Conservation (phyloP, 1,139 yeast species). For the Maudiozyma humilis region DNA sequence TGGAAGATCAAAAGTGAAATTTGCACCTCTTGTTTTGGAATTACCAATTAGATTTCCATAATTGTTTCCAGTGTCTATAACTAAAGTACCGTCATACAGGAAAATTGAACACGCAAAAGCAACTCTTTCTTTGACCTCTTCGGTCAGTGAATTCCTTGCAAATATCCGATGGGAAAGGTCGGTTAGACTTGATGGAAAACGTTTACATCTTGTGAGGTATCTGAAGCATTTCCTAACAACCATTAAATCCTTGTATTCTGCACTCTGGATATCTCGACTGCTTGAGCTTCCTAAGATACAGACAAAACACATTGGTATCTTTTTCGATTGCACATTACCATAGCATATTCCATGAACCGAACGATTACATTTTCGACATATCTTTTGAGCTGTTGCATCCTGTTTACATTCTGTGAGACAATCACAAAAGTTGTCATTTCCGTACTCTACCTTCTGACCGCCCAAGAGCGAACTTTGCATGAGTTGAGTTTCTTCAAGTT, state of each 20-base stretch:
- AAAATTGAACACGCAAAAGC: slow-evolving; percentile 20
- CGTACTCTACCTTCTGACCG: slow-evolving; percentile 2
- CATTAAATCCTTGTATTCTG: slow-evolving; percentile 23
- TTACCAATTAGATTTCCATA: slow-evolving; percentile 1
- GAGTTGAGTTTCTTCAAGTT: slow-evolving; percentile 29
- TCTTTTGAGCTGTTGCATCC: slow-evolving; percentile 10
- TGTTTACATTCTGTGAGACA: slow-evolving; percentile 23
- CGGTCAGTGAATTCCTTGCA: slow-evolving; percentile 9
- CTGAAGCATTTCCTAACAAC: slow-evolving; percentile 28
- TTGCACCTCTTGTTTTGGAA: not conserved
- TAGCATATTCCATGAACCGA: slow-evolving; percentile 31
- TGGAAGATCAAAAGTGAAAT: slow-evolving; percentile 17
- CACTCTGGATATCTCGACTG: slow-evolving; percentile 14
- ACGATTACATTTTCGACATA: slow-evolving; percentile 27
- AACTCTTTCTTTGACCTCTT: slow-evolving; percentile 14
- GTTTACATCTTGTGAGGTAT: slow-evolving; percentile 16
- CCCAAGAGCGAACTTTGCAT: too few relatives aligned
- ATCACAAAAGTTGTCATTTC: slow-evolving; percentile 24
- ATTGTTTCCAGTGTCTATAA: slow-evolving; percentile 11
- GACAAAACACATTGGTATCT: slow-evolving; percentile 20
- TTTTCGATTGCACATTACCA: slow-evolving; percentile 16
- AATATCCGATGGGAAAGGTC: slow-evolving; percentile 12
- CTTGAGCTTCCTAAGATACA: slow-evolving; percentile 23
- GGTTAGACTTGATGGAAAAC: slow-evolving; percentile 18
- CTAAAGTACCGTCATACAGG: slow-evolving; percentile 19